Percentiles rank a stretch among this genome's conserved stretches.
Conservation (phyloP, 1,139 yeast genomes). For the Pichia sp. region DNA sequence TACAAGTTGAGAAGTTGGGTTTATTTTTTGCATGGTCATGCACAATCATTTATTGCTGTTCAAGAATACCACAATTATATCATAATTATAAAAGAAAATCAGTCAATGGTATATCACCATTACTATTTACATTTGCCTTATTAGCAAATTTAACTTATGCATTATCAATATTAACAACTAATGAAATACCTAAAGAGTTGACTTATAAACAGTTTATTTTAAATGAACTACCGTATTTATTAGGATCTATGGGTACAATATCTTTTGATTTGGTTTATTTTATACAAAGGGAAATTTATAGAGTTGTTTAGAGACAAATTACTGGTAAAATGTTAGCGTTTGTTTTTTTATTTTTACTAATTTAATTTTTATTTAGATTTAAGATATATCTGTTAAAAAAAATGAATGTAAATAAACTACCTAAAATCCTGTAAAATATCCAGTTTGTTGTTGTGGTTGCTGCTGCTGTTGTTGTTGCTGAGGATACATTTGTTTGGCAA, state of each 20-base stretch:
- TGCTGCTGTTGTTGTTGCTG: constrained; percentile 15
- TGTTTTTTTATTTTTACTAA: background rate
- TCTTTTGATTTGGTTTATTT: constrained; percentile 71
- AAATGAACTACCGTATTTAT: constrained; percentile 72
- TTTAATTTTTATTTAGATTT: background rate
- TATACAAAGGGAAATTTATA: constrained; percentile 44
- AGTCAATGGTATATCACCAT: constrained; percentile 79
- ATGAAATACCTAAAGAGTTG: constrained; percentile 1
- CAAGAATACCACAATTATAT: constrained; percentile 78
- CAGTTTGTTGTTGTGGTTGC: constrained; percentile 13
- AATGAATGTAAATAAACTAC: background rate
- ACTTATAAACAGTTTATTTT: constrained; percentile 48
- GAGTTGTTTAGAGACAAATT: background rate
- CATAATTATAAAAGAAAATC: constrained; percentile 75
- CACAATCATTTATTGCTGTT: constrained; percentile 64
- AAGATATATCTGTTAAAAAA: background rate
- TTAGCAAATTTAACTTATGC: constrained; percentile 75
- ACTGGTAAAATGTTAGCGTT: background rate
- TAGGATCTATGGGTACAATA: constrained; percentile 86
- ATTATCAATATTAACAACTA: constrained; percentile 47
- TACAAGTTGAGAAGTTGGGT: constrained; percentile 36
- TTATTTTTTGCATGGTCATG: constrained; percentile 70
- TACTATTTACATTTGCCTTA: constrained; percentile 73
- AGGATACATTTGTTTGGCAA: constrained; percentile 4
- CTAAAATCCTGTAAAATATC: constrained; percentile 21